Conservation (phyloP, 352 stramenopile species). For the Achlya hypogyna region DNA sequence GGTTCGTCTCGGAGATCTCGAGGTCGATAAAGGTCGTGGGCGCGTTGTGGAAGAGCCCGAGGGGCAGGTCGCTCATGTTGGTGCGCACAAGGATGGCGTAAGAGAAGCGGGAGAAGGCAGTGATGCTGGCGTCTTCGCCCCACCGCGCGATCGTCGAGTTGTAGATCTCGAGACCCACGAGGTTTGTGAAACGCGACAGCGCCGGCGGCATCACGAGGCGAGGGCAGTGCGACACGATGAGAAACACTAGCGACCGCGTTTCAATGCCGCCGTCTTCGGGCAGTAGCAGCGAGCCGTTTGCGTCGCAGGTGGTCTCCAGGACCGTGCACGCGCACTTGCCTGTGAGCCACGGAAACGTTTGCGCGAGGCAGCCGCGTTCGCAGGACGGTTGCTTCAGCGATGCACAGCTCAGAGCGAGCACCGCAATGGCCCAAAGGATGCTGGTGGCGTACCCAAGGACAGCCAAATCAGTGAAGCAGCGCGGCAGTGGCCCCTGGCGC, state of each 20-base stretch:
- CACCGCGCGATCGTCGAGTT: constrained; percentile 33
- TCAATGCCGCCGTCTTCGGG: not conserved
- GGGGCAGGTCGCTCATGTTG: constrained; percentile 40
- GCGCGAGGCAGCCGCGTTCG: not conserved
- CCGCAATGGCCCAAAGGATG: not conserved
- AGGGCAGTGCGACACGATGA: not conserved
- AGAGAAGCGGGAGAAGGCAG: constrained; percentile 16
- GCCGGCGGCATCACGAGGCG: constrained; percentile 23
- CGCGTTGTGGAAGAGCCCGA: constrained; percentile 27
- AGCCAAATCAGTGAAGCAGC: not conserved
- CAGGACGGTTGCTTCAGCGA: not conserved
- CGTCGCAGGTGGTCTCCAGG: not conserved
- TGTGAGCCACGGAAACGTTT: not conserved
- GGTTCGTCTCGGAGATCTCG: constrained; percentile 35
- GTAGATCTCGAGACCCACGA: constrained; percentile 38
- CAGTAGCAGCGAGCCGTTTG: not conserved
- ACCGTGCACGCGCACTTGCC: not conserved
- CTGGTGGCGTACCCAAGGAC: not conserved
- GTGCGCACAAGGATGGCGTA: constrained; percentile 36
- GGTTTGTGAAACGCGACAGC: constrained; percentile 27
- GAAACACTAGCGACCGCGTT: not conserved
- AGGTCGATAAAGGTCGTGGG: constrained; percentile 37
- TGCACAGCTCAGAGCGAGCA: not conserved
- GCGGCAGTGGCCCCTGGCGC: no score
- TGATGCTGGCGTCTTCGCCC: constrained; percentile 11